A percentile compares a stretch with the other conserved stretches of the same genome.
These are phyloP conservation scores for Astraeus odoratus DNA, from an alignment of 768 basidiomycete species.

Conservation along the genomic window DNA sequence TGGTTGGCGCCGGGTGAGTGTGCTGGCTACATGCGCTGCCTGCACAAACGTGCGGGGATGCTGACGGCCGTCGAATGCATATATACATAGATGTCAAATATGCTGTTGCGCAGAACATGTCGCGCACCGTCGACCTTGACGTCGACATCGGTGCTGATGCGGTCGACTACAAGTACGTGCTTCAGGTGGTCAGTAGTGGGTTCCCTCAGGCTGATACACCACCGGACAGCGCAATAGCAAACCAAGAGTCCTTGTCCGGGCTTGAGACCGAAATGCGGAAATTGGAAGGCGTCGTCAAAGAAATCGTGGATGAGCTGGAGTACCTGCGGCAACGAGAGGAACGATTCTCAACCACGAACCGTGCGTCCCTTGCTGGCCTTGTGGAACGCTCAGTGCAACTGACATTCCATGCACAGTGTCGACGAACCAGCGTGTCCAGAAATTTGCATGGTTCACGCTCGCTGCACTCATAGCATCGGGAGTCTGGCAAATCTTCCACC, in stretches of 20 bases:
- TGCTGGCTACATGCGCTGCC: neutral
- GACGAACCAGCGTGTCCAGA: conserved; percentile 86
- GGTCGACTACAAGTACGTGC: conserved; percentile 91
- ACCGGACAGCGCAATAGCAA: conserved; percentile 81
- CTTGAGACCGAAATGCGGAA: conserved; percentile 99
- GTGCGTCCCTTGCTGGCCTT: conserved; percentile 42
- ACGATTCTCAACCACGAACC: conserved; percentile 80
- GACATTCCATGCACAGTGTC: conserved; percentile 51
- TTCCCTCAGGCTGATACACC: conserved; percentile 1
- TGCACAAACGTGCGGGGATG: neutral
- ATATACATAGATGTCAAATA: conserved; percentile 36
- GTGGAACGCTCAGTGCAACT: neutral
- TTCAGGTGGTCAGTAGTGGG: neutral
- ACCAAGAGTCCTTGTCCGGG: conserved; percentile 92
- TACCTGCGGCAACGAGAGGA: conserved; percentile 91
- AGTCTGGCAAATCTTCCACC: conserved; percentile 91
- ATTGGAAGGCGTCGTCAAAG: conserved; percentile 89
- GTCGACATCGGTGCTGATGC: conserved; percentile 98
- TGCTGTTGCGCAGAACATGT: conserved; percentile 42
- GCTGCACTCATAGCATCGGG: conserved; percentile 73
- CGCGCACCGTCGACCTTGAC: conserved; percentile 82
- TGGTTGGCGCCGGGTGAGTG: conserved; percentile 63
- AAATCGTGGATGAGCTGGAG: conserved; percentile 88
- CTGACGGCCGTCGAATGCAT: neutral
- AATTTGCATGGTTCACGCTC: conserved; percentile 88